These are phyloP conservation scores for Lasiosphaeria hispida DNA, from an alignment of 495 filamentous ascomycete genomes.

Conservation along the genomic window DNA sequence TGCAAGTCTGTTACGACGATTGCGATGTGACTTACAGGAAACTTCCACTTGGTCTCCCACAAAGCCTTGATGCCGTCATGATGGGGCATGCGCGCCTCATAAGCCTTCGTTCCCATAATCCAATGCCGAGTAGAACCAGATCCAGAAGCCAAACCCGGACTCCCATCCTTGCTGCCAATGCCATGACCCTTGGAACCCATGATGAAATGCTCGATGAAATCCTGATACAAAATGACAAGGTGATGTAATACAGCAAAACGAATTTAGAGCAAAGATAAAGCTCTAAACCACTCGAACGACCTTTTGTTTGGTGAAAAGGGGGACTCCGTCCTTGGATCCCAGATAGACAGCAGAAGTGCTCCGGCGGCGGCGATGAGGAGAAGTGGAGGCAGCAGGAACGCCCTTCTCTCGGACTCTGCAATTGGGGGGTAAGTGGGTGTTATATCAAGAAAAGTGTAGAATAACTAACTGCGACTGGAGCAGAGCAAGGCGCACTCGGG, in stretches of 20 bases:
- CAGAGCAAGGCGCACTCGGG: slow-evolving; percentile 33
- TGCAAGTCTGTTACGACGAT: too few species aligned
- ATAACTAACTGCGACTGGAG: slow-evolving; percentile 34
- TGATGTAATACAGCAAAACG: neutral
- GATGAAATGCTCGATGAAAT: slow-evolving; percentile 9
- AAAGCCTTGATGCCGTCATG: slow-evolving; percentile 70
- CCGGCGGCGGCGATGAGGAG: slow-evolving; percentile 24
- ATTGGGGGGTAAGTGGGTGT: neutral
- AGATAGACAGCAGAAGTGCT: slow-evolving; percentile 25
- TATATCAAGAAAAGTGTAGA: neutral
- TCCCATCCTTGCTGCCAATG: slow-evolving; percentile 1
- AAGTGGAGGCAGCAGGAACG: slow-evolving; percentile 6
- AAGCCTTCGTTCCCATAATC: slow-evolving; percentile 41
- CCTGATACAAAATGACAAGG: neutral
- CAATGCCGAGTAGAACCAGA: slow-evolving; percentile 19
- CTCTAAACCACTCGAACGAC: slow-evolving; percentile 26
- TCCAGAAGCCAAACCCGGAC: neutral
- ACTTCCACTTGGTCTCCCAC: slow-evolving; percentile 81
- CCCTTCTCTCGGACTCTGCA: slow-evolving; percentile 25
- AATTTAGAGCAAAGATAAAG: neutral
- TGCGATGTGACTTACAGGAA: slow-evolving; percentile 47
- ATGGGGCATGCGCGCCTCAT: slow-evolving; percentile 52
- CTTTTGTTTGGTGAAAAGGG: slow-evolving; percentile 32
- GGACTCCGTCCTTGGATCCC: slow-evolving; percentile 29
- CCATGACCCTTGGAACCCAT: slow-evolving; percentile 19